These are phyloP conservation scores for Ceratocystis harringtonii DNA, from an alignment of 2,329 filamentous ascomycete species.

Conservation along the genomic window DNA sequence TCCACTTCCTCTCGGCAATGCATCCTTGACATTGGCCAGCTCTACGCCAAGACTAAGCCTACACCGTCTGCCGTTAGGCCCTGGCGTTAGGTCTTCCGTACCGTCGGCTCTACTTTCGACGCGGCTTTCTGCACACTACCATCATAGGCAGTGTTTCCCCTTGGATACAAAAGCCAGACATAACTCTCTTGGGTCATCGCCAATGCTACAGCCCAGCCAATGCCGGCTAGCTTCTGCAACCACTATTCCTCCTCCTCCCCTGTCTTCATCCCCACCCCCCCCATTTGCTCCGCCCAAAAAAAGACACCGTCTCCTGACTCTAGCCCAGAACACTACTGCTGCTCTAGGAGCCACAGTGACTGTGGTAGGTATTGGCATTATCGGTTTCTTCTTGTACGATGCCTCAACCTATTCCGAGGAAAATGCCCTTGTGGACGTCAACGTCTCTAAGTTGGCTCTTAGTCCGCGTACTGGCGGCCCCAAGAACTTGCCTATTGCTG, in stretches of 20 bases:
- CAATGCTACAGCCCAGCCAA: conserved; percentile 2
- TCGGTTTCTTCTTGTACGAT: conserved; percentile 88
- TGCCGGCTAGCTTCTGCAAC: conserved; percentile 8
- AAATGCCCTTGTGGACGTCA: conserved; percentile 51
- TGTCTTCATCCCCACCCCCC: neutral
- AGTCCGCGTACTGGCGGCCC: conserved; percentile 71
- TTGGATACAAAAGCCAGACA: neutral
- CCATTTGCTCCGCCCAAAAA: conserved; percentile 20
- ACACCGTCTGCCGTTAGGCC: neutral
- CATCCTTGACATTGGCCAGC: neutral
- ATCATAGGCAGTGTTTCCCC: neutral
- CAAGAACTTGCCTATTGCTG: conserved; percentile 86
- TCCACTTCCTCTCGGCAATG: neutral
- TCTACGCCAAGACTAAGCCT: neutral
- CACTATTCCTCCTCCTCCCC: neutral
- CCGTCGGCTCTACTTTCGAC: neutral
- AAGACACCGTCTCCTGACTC: conserved; percentile 36
- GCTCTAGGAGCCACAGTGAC: conserved; percentile 61
- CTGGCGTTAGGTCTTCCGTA: neutral
- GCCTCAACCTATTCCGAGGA: conserved; percentile 74
- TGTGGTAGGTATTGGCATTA: conserved; percentile 51
- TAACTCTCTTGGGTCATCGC: neutral
- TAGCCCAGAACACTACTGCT: conserved; percentile 55
- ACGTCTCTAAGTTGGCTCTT: conserved; percentile 71
- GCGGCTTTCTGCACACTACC: neutral